Percentiles rank a stretch among this genome's conserved stretches.
Evolutionary conservation across 441 rosid species (phyloP).

Genomic region (Daphne laureola): DNA sequence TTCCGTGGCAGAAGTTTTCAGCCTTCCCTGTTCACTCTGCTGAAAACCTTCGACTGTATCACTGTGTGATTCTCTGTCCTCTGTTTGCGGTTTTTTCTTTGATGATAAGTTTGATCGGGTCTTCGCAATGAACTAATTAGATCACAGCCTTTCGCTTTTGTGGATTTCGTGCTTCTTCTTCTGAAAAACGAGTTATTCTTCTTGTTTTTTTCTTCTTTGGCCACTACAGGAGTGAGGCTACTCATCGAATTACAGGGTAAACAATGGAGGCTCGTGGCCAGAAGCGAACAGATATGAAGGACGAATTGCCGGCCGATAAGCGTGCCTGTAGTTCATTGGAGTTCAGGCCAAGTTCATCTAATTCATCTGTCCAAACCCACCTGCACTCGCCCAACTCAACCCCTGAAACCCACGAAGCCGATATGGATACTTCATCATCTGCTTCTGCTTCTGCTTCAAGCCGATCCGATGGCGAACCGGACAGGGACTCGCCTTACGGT

Average conservation of each 20-base stretch:
- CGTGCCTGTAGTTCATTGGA: slow-evolving; percentile 88
- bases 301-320: slow-evolving; percentile 90
- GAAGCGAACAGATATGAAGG: slow-evolving; percentile 68
- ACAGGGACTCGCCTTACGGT: slow-evolving; percentile 66
- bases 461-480: slow-evolving; percentile 70
- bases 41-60: too few relatives aligned
- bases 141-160: not conserved
- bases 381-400: slow-evolving; percentile 38
- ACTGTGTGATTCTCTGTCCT: too few relatives aligned
- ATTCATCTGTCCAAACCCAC: slow-evolving; percentile 52
- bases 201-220: not conserved
- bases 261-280: slow-evolving; percentile 83
- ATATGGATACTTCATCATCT: slow-evolving; percentile 88
- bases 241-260: not conserved
- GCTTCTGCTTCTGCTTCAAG: slow-evolving; percentile 84
- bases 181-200: not conserved
- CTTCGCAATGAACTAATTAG: too few relatives aligned
- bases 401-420: slow-evolving; percentile 37
- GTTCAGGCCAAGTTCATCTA: slow-evolving; percentile 74
- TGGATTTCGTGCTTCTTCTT: not conserved
- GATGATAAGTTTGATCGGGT: too few relatives aligned
- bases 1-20: too few relatives aligned
- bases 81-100: not conserved
- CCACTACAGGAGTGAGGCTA: slow-evolving; percentile 6
- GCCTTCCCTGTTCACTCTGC: too few relatives aligned